phyloP scores from a whole-genome alignment of 2,329 filamentous ascomycete species.

The Elsinoe perseae region DNA sequence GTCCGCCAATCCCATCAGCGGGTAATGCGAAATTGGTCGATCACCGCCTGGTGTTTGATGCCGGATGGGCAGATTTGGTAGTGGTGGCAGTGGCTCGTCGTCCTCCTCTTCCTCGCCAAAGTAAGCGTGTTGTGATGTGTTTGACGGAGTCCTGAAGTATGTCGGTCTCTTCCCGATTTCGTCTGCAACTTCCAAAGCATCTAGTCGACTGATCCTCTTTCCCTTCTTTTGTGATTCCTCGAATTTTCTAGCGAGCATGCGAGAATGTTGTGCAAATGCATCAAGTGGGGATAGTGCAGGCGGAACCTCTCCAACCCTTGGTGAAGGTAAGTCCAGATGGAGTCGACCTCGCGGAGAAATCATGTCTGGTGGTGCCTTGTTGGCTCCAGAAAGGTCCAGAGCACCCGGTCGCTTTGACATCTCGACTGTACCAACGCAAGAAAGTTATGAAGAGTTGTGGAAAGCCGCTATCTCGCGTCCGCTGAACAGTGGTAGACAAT shows the following conservation, averaged over 20 bases:
- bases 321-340: conserved; percentile 38
- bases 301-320: conserved; percentile 55
- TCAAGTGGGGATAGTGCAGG: conserved; percentile 90
- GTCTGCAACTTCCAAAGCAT: conserved; percentile 73
- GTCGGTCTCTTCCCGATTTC: conserved; percentile 70
- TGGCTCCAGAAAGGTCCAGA: conserved; percentile 20
- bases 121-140: conserved; percentile 42
- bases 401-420: conserved; percentile 20
- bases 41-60: conserved; percentile 26
- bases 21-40: conserved; percentile 31
- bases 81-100: conserved; percentile 27
- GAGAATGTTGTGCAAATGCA: conserved; percentile 87
- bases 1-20: conserved; percentile 23
- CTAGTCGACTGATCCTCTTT: conserved; percentile 74
- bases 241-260: conserved; percentile 77
- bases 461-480: neutral
- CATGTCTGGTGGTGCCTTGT: conserved; percentile 19
- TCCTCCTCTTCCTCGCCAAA: conserved; percentile 30
- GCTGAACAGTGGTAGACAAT: neutral
- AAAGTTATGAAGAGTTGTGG: too few species aligned
- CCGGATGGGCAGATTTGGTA: conserved; percentile 10
- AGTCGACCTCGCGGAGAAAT: conserved; percentile 24
- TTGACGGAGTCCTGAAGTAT: conserved; percentile 69
- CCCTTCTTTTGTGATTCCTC: conserved; percentile 66
- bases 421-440: too few species aligned